Evolutionary conservation across 352 stramenopile species (phyloP).

Genomic region (Stramenopiles sp.): DNA sequence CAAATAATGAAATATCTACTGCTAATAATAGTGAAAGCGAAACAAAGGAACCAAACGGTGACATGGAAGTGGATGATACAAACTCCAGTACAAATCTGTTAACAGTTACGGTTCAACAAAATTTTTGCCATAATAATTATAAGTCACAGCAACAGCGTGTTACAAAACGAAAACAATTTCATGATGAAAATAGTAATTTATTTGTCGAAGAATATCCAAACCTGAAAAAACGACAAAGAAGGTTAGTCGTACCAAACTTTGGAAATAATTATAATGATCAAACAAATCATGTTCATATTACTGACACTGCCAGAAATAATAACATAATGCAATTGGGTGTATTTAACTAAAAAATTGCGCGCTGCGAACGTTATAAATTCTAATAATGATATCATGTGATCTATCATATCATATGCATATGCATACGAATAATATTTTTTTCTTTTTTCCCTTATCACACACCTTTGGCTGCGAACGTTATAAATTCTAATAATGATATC

Average conservation of each 20-base stretch:
- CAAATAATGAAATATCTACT: neutral
- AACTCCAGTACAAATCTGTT: neutral
- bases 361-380: too few relatives aligned
- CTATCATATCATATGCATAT: too few relatives aligned
- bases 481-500: too few relatives aligned
- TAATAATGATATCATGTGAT: too few relatives aligned
- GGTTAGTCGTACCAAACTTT: neutral
- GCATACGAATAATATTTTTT: too few relatives aligned
- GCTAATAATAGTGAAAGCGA: neutral
- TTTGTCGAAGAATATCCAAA: neutral
- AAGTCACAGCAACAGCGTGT: neutral
- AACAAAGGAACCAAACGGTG: neutral
- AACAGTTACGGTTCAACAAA: neutral
- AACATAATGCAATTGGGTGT: too few relatives aligned
- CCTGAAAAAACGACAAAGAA: neutral
- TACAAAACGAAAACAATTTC: neutral
- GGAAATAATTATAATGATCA: neutral
- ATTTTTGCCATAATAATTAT: neutral
- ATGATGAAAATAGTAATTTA: neutral
- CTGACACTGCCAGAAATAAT: neutral
- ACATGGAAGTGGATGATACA: neutral
- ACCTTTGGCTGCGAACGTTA: too few relatives aligned
- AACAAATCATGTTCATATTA: neutral
- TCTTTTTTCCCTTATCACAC: too few relatives aligned
- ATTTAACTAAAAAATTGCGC: too few relatives aligned